Conservation (phyloP, 2,329 filamentous ascomycete species). For the Diaporthe longicolla region DNA sequence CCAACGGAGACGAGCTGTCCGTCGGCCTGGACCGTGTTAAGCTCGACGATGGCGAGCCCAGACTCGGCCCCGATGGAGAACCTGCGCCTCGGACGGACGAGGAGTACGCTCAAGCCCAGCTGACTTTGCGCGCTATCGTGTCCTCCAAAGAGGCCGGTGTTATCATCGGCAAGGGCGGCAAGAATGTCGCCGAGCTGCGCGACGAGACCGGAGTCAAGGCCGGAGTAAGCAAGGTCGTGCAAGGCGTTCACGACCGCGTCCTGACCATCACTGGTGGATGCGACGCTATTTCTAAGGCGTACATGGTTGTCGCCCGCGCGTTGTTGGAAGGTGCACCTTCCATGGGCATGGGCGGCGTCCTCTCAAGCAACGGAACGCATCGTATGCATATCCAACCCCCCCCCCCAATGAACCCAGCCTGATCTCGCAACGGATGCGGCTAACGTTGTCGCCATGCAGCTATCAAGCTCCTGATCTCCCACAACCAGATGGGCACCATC, state of each 20-base stretch:
- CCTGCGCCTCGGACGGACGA: constrained; percentile 92
- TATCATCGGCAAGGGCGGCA: constrained; percentile 98
- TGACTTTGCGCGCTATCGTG: constrained; percentile 96
- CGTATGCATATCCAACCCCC: constrained; percentile 72
- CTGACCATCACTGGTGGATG: constrained; percentile 94
- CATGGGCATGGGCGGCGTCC: constrained; percentile 94
- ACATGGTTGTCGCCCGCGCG: constrained; percentile 91
- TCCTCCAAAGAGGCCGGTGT: constrained; percentile 99
- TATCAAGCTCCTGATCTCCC: constrained; percentile 97
- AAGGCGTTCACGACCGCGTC: constrained; percentile 96
- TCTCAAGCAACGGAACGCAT: constrained; percentile 91
- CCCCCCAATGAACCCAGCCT: not conserved
- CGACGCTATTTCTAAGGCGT: constrained; percentile 90
- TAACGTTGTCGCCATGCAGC: constrained; percentile 66
- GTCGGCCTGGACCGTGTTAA: constrained; percentile 77
- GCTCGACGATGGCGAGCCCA: constrained; percentile 71
- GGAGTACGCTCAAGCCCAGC: constrained; percentile 92
- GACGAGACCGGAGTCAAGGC: constrained; percentile 99
- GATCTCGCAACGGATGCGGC: not conserved
- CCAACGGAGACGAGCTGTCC: constrained; percentile 72
- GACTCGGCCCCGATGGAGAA: constrained; percentile 81
- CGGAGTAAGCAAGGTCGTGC: constrained; percentile 98
- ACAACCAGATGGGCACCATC: constrained; percentile 99
- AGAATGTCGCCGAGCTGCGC: constrained; percentile 96
- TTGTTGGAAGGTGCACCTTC: constrained; percentile 93